Conservation (phyloP, 2,329 filamentous ascomycete species). For the Botrytis sinoallii region DNA sequence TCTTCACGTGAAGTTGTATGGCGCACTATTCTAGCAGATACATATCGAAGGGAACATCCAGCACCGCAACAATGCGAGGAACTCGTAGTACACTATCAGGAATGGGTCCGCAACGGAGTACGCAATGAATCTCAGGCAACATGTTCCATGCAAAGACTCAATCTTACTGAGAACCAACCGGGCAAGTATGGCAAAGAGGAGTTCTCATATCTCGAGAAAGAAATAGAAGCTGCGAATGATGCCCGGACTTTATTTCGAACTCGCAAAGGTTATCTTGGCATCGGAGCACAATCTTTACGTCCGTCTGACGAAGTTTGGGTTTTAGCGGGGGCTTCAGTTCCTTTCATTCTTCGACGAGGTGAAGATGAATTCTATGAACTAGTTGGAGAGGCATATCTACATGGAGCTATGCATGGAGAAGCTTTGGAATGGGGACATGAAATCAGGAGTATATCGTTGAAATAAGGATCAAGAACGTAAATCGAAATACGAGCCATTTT, state of each 20-base stretch:
- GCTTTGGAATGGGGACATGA: conserved; percentile 2
- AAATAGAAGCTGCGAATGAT: conserved; percentile 13
- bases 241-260: conserved; percentile 7
- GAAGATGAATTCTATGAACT: conserved; percentile 18
- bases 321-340: conserved; percentile 17
- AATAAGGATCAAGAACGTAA: background rate
- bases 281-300: conserved; percentile 13
- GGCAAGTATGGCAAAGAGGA: background rate
- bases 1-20: conserved; percentile 11
- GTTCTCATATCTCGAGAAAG: background rate
- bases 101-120: conserved; percentile 6
- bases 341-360: conserved; percentile 17
- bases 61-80: conserved; percentile 8
- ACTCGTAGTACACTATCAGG: conserved; percentile 8
- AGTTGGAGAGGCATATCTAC: conserved; percentile 24
- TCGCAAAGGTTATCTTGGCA: conserved; percentile 12
- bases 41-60: conserved; percentile 2
- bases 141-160: conserved; percentile 3
- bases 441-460: background rate
- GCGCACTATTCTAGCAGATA: conserved; percentile 10
- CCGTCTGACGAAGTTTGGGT: conserved; percentile 21
- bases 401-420: conserved; percentile 26
- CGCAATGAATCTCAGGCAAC: background rate
- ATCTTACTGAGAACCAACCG: background rate
- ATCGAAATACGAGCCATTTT: background rate